Evolutionary conservation across 2,329 filamentous ascomycete species (phyloP), one percentile per base, ranked within the genome.

Genomic region (Pestalotiopsis fici): DNA sequence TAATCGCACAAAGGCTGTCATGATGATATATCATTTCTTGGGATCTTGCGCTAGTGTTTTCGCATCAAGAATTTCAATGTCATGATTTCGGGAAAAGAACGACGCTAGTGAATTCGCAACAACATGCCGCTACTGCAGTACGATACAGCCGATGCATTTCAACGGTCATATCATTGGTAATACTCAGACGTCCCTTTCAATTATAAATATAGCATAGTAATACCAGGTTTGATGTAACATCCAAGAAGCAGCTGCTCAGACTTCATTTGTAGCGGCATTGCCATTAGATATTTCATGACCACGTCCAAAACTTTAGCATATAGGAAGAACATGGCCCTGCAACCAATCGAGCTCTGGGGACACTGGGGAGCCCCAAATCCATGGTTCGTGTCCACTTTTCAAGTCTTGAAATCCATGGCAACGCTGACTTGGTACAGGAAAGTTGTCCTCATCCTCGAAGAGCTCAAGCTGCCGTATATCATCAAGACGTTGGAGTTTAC

Each of bases 381-480:
- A 35, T 60, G 57, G 57, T 60, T 11, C 13, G 57, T 59, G 3
- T 21, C 23, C 0, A 4, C 4, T 37, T 23, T 13, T 21, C 3
- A n/a, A 60, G 11, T 18, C 55, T 57, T 4, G 7, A 18, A 18
- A n/a, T 18, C 13, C 13, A 15, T 56, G 4, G 39, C 4, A 21
- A 50, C 6, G 7, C 3, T 50, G 6, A 50, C 18, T 4, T 9
- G 9, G 9, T 11, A 18, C 18, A 60, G 57, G 57, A 78, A 79
- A 69, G 72, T 78, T 6, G 62, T 65, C 63, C 74, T 78, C 9
- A 55, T 76, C 25, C 69, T 78, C 35, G 68, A 73, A 43, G 76
- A 78, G 68, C 76, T 80, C 25, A 69, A 69, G n/a, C 31, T 79
- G 0, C 76, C 77, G 1, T 73, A 75, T 68, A 73, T 76, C 54